phyloP scores from a whole-genome alignment of 768 basidiomycete genomes.

The Lentinus brumalis region DNA sequence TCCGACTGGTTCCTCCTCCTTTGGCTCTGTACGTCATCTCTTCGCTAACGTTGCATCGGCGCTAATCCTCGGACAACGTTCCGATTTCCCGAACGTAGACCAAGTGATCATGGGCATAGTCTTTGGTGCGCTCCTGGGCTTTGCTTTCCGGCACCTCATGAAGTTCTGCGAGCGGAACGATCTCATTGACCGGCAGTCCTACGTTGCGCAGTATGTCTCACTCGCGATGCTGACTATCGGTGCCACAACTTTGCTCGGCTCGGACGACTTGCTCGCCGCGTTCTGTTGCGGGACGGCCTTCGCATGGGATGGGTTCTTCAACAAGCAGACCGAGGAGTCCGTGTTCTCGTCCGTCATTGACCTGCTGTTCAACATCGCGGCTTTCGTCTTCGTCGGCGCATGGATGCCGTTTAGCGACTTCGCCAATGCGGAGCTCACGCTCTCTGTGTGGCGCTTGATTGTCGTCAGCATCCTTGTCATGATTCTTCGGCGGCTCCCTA shows the following conservation, averaged over 20 bases:
- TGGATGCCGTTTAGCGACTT: conserved; percentile 95
- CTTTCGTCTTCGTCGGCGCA: conserved; percentile 95
- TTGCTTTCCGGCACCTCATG: conserved; percentile 85
- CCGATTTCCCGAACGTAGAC: conserved; percentile 44
- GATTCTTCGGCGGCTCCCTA: conserved; percentile 78
- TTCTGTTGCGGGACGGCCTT: conserved; percentile 96
- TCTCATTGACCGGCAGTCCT: conserved; percentile 92
- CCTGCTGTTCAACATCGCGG: conserved; percentile 92
- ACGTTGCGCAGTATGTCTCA: conserved; percentile 89
- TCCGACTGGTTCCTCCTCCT: conserved; percentile 86
- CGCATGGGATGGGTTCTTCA: conserved; percentile 96
- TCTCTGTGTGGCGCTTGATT: conserved; percentile 83
- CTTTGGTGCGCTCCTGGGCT: conserved; percentile 77
- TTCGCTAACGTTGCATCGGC: neutral
- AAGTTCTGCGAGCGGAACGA: conserved; percentile 86
- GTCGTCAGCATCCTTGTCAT: conserved; percentile 84
- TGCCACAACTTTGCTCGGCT: conserved; percentile 79
- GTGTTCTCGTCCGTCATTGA: conserved; percentile 97
- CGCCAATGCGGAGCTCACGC: conserved; percentile 59
- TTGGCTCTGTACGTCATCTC: conserved; percentile 72
- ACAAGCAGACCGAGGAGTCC: conserved; percentile 90
- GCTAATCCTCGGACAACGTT: neutral
- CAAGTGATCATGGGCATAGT: conserved; percentile 75
- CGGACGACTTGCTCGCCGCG: conserved; percentile 92
- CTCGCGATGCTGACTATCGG: conserved; percentile 86